Evolutionary conservation across 257 asterid species (phyloP), one percentile per base, ranked within the genome.

Genomic region (Gardenia jasminoides): DNA sequence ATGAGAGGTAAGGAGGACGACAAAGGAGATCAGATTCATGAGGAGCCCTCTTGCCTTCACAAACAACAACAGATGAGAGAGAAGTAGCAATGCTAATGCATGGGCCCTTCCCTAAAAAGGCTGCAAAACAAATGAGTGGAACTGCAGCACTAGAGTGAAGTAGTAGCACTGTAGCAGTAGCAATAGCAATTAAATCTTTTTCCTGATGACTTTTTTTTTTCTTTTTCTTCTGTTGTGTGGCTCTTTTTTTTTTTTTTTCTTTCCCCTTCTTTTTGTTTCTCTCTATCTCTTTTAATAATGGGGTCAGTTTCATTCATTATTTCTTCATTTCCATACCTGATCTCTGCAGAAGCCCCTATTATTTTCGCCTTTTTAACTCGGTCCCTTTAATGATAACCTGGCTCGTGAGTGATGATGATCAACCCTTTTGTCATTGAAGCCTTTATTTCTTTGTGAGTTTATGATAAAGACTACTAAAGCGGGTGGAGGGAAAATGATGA

Each of bases 41-140:
- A 54, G 26, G 62, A 54, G 62, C 10, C 62, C 62, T 54, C 62
- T n/a, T n/a, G n/a, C n/a, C n/a, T 20, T 50, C 62, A 50, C 56
- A 50, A 11, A 13, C 5, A 6, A 47, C 62, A 54, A 15, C 58
- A 52, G 58, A 52, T 52, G 72, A 67, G 36, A 61, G 31, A 68
- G 12, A 81, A 17, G 36, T 19, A 13, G 48, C 39, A 16, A 16
- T 17, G 24, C n/a, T 50, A 50, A 50, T 50, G 58, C 58, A 50
- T 50, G 19, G 92, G 87, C 88, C 94, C 94, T 54, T 73, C 67
- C 65, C 59, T 46, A 28, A 36, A 87, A 93, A 93, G 89, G 93
- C 96, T 92, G 97, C 93, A 84, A 82, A 67, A 83, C 89, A 90
- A 90, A 93, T 91, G 91, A 93, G 97, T 92, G 92, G 92, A 86